Percentiles rank a stretch among this genome's conserved stretches.
phyloP scores from a whole-genome alignment of 495 filamentous ascomycete genomes.

The Penicillium verhagenii region DNA sequence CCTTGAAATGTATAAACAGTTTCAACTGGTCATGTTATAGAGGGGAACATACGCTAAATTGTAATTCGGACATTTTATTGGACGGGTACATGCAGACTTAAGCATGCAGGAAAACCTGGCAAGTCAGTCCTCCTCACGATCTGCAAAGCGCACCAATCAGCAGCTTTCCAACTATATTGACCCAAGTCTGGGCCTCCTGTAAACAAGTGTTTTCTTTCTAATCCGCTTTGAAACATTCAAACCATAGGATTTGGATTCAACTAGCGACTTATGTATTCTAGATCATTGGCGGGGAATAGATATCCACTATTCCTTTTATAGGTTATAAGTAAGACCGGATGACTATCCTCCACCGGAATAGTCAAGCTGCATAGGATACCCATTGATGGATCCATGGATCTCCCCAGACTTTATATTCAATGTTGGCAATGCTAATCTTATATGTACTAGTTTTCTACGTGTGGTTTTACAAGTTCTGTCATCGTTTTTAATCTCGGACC shows the following conservation, averaged over 20 bases:
- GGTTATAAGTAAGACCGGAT: neutral
- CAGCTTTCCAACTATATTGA: neutral
- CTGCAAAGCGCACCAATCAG: neutral
- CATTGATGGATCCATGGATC: neutral
- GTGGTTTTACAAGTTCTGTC: neutral
- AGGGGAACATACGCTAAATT: neutral
- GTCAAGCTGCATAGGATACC: neutral
- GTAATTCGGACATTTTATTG: neutral
- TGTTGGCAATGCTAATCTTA: neutral
- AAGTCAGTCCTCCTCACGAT: neutral
- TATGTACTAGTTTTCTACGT: neutral
- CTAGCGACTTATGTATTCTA: too few species aligned
- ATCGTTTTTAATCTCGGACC: neutral
- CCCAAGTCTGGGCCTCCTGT: neutral
- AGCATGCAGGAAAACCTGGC: neutral
- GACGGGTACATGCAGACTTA: neutral
- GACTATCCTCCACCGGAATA: neutral
- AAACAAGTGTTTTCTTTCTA: neutral
- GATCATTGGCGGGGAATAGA: neutral
- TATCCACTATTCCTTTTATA: neutral
- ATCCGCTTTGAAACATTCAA: too few species aligned
- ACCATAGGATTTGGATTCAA: neutral
- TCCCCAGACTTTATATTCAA: neutral
- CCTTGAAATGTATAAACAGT: neutral
- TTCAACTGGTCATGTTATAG: neutral